These are phyloP conservation scores for Physaria fendleri DNA, from an alignment of 345 rosid species.

Conservation along the genomic window DNA sequence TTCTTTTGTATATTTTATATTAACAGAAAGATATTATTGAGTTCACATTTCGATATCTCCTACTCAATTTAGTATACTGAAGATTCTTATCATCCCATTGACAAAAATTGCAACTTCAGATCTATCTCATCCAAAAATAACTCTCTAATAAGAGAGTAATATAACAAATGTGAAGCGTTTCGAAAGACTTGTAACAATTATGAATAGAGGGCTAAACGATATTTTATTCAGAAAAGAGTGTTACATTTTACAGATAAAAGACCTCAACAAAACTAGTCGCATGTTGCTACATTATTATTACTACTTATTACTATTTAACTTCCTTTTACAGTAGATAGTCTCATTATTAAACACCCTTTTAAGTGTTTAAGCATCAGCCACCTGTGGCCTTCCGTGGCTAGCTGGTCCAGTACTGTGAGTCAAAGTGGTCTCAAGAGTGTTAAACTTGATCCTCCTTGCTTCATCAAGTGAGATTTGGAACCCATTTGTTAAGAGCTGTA, in stretches of 20 bases:
- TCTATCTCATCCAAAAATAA: no score
- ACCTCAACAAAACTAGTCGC: conserved; percentile 28
- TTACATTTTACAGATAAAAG: conserved; percentile 11
- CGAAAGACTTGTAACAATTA: no score
- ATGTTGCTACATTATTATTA: conserved; percentile 6
- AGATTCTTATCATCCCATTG: no score
- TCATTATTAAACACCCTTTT: background rate
- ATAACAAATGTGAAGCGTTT: no score
- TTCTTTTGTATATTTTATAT: no score
- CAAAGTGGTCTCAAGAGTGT: conserved; percentile 29
- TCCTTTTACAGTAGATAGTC: background rate
- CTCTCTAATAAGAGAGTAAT: no score
- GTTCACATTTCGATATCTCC: no score
- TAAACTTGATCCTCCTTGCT: conserved; percentile 28
- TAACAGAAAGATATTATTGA: no score
- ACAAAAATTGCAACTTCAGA: no score
- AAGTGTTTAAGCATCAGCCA: conserved; percentile 7
- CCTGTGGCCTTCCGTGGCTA: conserved; percentile 15
- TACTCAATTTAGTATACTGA: no score
- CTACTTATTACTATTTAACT: conserved; percentile 7
- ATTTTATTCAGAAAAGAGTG: conserved; percentile 14
- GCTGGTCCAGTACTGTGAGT: conserved; percentile 23
- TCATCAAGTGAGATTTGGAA: conserved; percentile 23
- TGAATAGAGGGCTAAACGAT: no score
- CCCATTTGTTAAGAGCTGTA: conserved; percentile 18